Base-by-base conservation (phyloP, 139 green algal species). In the Chlorella sp. region DNA sequence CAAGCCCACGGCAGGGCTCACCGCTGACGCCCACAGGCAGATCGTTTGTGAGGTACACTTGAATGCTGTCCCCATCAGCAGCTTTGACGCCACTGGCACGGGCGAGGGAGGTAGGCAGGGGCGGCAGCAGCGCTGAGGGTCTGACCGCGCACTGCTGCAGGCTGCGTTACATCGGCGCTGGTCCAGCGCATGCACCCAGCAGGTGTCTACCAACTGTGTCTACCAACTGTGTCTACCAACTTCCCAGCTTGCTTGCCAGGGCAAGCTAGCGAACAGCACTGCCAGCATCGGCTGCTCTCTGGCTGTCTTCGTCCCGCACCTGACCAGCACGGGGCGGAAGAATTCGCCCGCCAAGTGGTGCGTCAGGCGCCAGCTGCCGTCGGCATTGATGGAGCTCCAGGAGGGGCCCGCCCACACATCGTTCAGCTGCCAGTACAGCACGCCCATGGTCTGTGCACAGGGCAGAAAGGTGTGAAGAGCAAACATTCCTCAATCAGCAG, bases 371-470 rank as follows among this genome's bases (percentile, higher is more conserved):
- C 91, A 97, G 32, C 80, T 72, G 20, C 90, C 87, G 41, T 89
- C 92, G 25, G 90, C 87, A 68, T 97, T 88, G 57, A 94, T 88
- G 39, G 80, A 63, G 30, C 76, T 90, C 94, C 94, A 97, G 34
- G 89, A 94, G 39, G 90, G 84, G 11, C 89, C 94, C 57, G 91
- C 39, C 94, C 94, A 96, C n/a, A 97, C 88, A 79, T 97, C 93
- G 51, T 96, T 96, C 28, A 96, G 92, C 89, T 97, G 94, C 94
- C 92, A 96, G 87, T 96, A 97, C 36, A 98, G 89, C 39, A 97
- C 86, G 1, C 95, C 95, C 92, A 93, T 94, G 18, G 91, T 97
- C 32, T 82, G 83, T 23, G 44, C 44, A 6, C 6, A 82, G 55
- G 18, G 26, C 41, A 18, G 41, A 11, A 3, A 21, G 55, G 44